Evolutionary conservation across 2,329 filamentous ascomycete genomes (phyloP), one percentile per base, ranked within the genome.

Genomic region (Fonsecaea nubica): DNA sequence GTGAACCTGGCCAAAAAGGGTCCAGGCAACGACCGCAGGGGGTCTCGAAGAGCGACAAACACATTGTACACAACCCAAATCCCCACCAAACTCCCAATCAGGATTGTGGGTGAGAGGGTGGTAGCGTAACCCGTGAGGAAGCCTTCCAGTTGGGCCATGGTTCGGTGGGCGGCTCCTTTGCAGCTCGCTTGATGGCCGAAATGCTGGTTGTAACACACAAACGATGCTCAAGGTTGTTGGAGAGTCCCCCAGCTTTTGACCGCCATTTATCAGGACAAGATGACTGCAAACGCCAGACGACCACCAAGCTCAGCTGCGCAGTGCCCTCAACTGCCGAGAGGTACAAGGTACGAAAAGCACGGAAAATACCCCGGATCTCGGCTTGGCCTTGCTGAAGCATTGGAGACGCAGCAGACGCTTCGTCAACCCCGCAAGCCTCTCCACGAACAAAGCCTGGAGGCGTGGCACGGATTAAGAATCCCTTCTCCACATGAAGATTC

Each of bases 1-100:
- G 80, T 81, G 64, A 83, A 79, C 3, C 81, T 75, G 13, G 82
- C 76, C 48, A 75, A 73, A 42, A 81, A 79, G 0, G 82, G 83
- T 0, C 83, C 82, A 0, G 82, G 82, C 32, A 84, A 73, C 9
- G 71, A 68, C 36, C 75, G 74, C 5, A 81, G 73, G 4, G 80
- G 80, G 32, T 68, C 66, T 25, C 54, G 38, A 42, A 68, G 36
- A 12, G 75, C 76, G 7, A 63, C 53, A 48, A 75, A 55, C 36
- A 71, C 67, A 45, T 64, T 67, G n/a, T 69, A 66, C 35, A 76
- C 8, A 3, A 66, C 18, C 62, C 62, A 65, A 8, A 56, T 2
- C 33, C 54, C 48, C 40, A 65, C 30, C 9, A 65, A 42, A 12
- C 32, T 32, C 10, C 52, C 53, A 35, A 52, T 50, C 32, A 63